phyloP scores from a whole-genome alignment of 1,284 basidiomycete species.

The Puccinia polysora region DNA sequence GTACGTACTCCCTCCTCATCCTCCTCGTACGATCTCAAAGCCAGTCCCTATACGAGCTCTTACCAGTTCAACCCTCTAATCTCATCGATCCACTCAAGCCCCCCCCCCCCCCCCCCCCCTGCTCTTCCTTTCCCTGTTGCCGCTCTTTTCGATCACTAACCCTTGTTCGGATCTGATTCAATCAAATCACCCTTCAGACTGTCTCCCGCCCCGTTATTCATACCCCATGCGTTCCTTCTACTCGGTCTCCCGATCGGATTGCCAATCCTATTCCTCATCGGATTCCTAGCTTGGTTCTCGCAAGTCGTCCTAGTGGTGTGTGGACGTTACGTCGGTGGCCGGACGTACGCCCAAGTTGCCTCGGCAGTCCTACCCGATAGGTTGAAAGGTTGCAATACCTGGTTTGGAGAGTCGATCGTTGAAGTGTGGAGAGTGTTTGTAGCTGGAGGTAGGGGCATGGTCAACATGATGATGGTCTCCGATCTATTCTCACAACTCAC shows the following conservation, averaged over 20 bases:
- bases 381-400: constrained; percentile 44
- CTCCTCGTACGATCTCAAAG: not conserved
- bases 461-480: constrained; percentile 44
- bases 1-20: constrained; percentile 29
- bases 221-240: constrained; percentile 48
- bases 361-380: constrained; percentile 49
- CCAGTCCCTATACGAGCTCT: not conserved
- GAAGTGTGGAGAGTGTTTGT: constrained; percentile 35
- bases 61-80: not conserved
- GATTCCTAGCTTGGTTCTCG: constrained; percentile 48
- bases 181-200: constrained; percentile 40
- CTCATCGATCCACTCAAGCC: not conserved
- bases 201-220: constrained; percentile 47
- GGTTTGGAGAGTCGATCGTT: constrained; percentile 33
- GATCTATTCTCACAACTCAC: constrained; percentile 37
- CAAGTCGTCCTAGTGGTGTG: constrained; percentile 48
- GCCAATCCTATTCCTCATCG: constrained; percentile 47
- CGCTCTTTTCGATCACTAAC: not conserved
- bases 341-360: constrained; percentile 48
- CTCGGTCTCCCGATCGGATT: constrained; percentile 49
- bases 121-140: not conserved
- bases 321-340: constrained; percentile 50
- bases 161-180: not conserved
- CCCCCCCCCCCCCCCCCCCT: not conserved
- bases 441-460: constrained; percentile 41